phyloP scores from a whole-genome alignment of 495 filamentous ascomycete species.

The Diplogelasinospora grovesii region DNA sequence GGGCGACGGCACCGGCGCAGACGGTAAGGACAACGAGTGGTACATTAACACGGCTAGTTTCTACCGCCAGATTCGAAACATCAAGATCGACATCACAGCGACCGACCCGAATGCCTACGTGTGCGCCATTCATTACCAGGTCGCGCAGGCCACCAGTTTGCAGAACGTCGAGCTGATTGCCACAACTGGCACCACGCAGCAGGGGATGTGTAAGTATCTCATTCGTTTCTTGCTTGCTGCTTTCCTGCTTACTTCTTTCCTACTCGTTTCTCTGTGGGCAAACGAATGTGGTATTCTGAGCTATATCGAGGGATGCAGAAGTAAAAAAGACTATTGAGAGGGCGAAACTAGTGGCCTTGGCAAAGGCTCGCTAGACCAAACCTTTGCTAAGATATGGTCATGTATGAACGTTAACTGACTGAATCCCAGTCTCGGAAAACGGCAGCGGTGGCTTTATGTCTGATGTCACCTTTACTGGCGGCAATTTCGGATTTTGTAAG shows the following conservation, averaged over 20 bases:
- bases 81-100: slow-evolving; percentile 81
- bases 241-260: too few species aligned
- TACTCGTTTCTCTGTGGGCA: too few species aligned
- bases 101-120: slow-evolving; percentile 55
- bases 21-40: slow-evolving; percentile 3
- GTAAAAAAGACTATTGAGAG: too few species aligned
- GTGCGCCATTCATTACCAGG: slow-evolving; percentile 89
- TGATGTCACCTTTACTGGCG: slow-evolving; percentile 68
- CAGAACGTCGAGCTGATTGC: slow-evolving; percentile 62
- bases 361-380: too few species aligned
- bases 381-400: too few species aligned
- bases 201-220: too few species aligned
- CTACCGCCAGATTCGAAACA: slow-evolving; percentile 86
- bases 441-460: slow-evolving; percentile 67
- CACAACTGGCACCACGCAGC: slow-evolving; percentile 70
- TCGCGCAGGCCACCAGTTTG: slow-evolving; percentile 81
- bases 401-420: too few species aligned
- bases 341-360: too few species aligned
- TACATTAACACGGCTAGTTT: slow-evolving; percentile 74
- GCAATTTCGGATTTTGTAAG: slow-evolving; percentile 43
- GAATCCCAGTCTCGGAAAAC: slow-evolving; percentile 70
- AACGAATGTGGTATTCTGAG: too few species aligned
- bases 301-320: too few species aligned
- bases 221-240: too few species aligned
- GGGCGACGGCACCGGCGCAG: slow-evolving; percentile 5